Base-by-base conservation (phyloP, 129 eudicot genomes). In the Flaveria sonorensis region DNA sequence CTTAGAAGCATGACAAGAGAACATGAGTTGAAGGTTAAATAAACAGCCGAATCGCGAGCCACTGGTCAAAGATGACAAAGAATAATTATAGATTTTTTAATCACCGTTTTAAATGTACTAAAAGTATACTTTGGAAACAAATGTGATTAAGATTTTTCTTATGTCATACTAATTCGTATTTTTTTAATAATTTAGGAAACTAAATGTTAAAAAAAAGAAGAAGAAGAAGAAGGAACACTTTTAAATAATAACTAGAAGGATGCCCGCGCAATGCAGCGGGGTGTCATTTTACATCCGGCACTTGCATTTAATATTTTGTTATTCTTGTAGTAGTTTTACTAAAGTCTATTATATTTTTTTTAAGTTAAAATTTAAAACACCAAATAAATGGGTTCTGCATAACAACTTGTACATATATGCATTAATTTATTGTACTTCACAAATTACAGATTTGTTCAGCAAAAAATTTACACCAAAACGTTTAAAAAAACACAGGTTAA, bases 21-120 rank as follows among this genome's bases (percentile, higher is more conserved):
- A 77, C 81, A 77, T 77, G 81, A 43, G 70, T 56, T 40, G 74
- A 67, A 67, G 30, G 68, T 77, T 59, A 56, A 77, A 53, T 21
- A 77, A 68, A 52, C 50, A 53, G 68, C 50, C 48, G 26, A 77
- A 20, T 77, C 68, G 19, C 46, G 69, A 68, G 36, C 61, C 47
- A 68, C 39, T 24, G 20, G 60, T 68, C 69, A 77, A 61, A 61
- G 24, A 24, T 43, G 15, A 20, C 42, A 70, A 26, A 48, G 9
- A 50, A 48, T 50, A 46, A 47, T 43, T 69, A 13, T 66, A 18
- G 0, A 39, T 67, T 30, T 36, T 16, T 16, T 65, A n/a, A 18
- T 15, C 69, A 30, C 46, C 69, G 66, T 11, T 12, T 24, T 5
- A 24, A 21, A 60, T 60, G 11, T 60, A 36, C 0, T 24, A 1